Conservation (phyloP, 139 green algal species). For the Ulvella scutata region DNA sequence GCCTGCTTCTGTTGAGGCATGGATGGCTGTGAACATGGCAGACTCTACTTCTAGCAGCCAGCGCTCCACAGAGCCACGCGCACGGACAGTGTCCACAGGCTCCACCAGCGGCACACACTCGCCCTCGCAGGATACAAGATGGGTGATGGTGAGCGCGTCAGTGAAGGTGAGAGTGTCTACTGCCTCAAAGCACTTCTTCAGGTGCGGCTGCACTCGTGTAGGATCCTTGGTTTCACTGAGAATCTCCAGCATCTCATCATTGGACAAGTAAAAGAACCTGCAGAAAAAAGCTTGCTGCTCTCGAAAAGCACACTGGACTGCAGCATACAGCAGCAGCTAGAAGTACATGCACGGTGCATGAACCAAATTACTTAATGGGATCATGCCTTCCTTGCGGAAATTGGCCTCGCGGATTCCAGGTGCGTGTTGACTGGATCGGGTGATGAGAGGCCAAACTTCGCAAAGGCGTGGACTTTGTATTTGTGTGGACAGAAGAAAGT, state of each 20-base stretch:
- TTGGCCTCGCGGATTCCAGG: too few relatives aligned
- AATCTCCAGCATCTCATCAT: conserved; percentile 40
- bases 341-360: too few relatives aligned
- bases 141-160: conserved; percentile 26
- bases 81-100: conserved; percentile 24
- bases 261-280: conserved; percentile 20
- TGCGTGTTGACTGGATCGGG: too few relatives aligned
- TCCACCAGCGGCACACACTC: conserved; percentile 35
- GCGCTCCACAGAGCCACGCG: conserved; percentile 43
- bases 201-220: conserved; percentile 31
- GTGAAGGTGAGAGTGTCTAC: conserved; percentile 32
- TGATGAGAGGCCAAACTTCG: too few relatives aligned
- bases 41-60: conserved; percentile 48
- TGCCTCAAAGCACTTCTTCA: conserved; percentile 43
- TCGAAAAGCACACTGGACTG: conserved; percentile 9
- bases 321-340: too few relatives aligned
- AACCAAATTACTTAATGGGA: too few relatives aligned
- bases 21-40: conserved; percentile 42
- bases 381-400: too few relatives aligned
- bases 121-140: conserved; percentile 36
- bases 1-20: conserved; percentile 15
- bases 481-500: too few relatives aligned
- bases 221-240: conserved; percentile 17
- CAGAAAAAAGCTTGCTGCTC: neutral
- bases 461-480: too few relatives aligned